Evolutionary conservation across 2,329 filamentous ascomycete genomes (phyloP), one percentile per base, ranked within the genome.

Genomic region (Clonostachys sp.): DNA sequence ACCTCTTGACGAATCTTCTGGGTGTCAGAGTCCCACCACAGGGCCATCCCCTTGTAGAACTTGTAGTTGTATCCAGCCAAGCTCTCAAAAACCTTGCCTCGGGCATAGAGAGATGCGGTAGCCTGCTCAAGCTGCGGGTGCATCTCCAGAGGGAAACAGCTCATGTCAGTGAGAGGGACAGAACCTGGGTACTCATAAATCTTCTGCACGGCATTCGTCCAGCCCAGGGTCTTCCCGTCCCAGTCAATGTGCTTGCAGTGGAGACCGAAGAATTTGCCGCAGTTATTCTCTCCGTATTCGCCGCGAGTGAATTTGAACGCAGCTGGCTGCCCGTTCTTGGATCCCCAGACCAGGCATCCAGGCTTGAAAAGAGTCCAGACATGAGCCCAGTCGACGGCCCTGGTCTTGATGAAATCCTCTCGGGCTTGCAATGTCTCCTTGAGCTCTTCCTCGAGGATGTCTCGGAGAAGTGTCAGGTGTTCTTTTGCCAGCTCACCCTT

Each of bases 311-410:
- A 68, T 51, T 66, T 62, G 41, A 67, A 67, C 12, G 67, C 68
- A 5, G 64, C 65, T 5, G 66, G 59, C 12, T 65, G 67, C 9
- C 66, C 71, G 46, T 67, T 63, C 50, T 67, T 61, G 7, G 61
- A 56, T 1, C 68, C 64, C 45, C 70, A 66, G 3, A 78, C 55
- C 6, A 64, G 61, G 41, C 60, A 64, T 1, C 71, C 73, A 0
- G 76, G 77, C 45, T 70, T 67, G 55, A 79, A 77, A 30, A 80
- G 68, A n/a, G 73, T 73, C 76, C 75, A 79, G 10, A 73, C 63
- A 42, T 81, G 71, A 12, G 73, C 66, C 45, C 73, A 80, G 0
- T 73, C 73, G 45, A 82, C 73, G 42, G 80, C 77, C 0, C 72
- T 68, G 50, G 81, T 78, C 51, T 63, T 59, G 50, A 78, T 64